A percentile compares a stretch with the other conserved stretches of the same genome.
phyloP scores from a whole-genome alignment of 2,329 filamentous ascomycete genomes.

The Scedosporium apiospermum region DNA sequence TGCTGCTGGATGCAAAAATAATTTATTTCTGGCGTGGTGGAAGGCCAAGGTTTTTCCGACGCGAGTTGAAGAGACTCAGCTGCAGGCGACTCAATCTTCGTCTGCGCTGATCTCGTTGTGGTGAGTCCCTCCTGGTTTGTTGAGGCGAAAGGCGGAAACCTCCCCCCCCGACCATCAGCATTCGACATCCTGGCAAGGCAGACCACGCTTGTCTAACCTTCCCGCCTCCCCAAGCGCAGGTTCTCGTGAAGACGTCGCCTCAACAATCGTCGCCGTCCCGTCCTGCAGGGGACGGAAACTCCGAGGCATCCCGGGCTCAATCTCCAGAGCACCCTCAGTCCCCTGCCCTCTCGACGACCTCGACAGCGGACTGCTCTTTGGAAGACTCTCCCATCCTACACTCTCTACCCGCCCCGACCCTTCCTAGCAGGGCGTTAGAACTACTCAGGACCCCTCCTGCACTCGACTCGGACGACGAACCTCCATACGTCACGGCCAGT shows the following conservation, averaged over 20 bases:
- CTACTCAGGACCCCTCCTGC: constrained; percentile 5
- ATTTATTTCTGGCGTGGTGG: not conserved
- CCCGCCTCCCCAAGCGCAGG: not conserved
- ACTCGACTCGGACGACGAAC: constrained; percentile 21
- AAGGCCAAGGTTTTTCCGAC: not conserved
- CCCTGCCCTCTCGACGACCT: constrained; percentile 51
- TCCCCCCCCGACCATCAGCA: constrained; percentile 11
- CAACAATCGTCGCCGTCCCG: constrained; percentile 41
- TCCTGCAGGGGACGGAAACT: constrained; percentile 52
- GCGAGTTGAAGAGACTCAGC: constrained; percentile 37
- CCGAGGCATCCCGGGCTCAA: constrained; percentile 13
- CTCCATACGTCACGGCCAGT: constrained; percentile 58
- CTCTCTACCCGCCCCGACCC: constrained; percentile 42
- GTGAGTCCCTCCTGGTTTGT: constrained; percentile 24
- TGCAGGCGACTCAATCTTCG: constrained; percentile 48
- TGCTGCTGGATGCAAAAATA: constrained; percentile 7
- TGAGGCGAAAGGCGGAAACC: not conserved
- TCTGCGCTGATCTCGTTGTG: constrained; percentile 53
- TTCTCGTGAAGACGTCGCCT: constrained; percentile 46
- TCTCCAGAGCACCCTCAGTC: constrained; percentile 35
- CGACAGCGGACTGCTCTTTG: constrained; percentile 49
- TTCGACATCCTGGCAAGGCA: constrained; percentile 14
- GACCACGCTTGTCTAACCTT: constrained; percentile 16
- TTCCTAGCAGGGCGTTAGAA: constrained; percentile 10
- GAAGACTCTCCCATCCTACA: constrained; percentile 50